phyloP scores from a whole-genome alignment of 805 yeast genomes.

The Kluyveromyces wickerhamii region DNA sequence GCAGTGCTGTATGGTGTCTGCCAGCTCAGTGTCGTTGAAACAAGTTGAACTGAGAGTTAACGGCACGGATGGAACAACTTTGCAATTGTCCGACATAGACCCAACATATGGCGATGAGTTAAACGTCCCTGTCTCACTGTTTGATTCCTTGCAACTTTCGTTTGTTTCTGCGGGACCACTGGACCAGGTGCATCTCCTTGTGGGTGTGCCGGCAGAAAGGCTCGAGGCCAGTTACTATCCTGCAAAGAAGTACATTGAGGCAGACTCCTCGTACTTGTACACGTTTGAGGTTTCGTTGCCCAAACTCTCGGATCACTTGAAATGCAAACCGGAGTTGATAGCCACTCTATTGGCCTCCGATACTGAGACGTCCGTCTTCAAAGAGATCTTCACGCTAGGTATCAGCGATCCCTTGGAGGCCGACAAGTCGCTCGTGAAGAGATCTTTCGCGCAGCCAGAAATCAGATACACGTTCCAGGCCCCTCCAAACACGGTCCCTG shows the following conservation, averaged over 20 bases:
- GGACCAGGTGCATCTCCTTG: constrained; percentile 10
- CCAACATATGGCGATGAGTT: neutral
- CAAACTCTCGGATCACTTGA: constrained; percentile 4
- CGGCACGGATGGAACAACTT: neutral
- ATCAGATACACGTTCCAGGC: constrained; percentile 54
- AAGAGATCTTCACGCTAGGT: neutral
- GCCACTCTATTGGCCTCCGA: constrained; percentile 2
- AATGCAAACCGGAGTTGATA: neutral
- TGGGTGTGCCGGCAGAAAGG: constrained; percentile 20
- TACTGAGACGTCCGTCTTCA: neutral
- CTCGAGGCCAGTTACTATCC: constrained; percentile 20
- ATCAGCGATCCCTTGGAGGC: constrained; percentile 1
- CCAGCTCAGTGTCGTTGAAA: neutral
- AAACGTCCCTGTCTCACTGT: constrained; percentile 1
- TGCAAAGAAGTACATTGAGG: constrained; percentile 13
- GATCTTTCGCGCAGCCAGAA: no score
- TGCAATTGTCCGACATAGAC: neutral
- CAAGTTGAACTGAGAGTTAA: neutral
- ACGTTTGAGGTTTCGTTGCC: constrained; percentile 10
- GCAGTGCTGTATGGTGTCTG: neutral
- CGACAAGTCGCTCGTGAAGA: constrained; percentile 12
- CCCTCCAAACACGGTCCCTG: constrained; percentile 45
- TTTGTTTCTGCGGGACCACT: neutral
- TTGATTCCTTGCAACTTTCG: constrained; percentile 1
- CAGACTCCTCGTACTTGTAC: constrained; percentile 9